phyloP scores from a whole-genome alignment of 192 early-diverging fungal genomes.

The Mortierella antarctica region DNA sequence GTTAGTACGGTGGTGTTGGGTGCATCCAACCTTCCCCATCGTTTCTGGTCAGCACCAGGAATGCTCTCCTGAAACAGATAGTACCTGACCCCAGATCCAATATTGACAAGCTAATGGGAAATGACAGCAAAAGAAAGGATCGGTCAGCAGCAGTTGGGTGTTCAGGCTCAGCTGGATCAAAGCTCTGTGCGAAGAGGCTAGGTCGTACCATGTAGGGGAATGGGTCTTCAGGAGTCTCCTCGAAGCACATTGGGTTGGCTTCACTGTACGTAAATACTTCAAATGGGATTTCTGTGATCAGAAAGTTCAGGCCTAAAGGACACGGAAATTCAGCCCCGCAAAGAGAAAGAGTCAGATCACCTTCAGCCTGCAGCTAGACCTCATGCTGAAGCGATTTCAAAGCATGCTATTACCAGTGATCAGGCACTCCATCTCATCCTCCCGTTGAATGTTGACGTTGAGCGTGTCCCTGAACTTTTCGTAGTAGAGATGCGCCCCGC shows the following conservation, averaged over 20 bases:
- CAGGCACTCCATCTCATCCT: conserved; percentile 95
- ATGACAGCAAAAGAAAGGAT: neutral
- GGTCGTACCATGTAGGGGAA: conserved; percentile 88
- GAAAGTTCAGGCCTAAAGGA: conserved; percentile 84
- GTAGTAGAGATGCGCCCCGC: conserved; percentile 86
- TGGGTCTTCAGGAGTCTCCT: conserved; percentile 65
- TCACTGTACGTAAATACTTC: conserved; percentile 94
- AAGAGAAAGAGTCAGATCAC: conserved; percentile 1
- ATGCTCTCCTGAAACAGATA: neutral
- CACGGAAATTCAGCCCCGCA: neutral
- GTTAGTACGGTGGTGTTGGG: neutral
- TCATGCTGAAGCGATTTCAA: neutral
- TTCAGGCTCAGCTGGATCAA: neutral
- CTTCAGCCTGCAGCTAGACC: neutral
- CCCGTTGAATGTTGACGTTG: conserved; percentile 80
- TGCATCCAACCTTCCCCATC: neutral
- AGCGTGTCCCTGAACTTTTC: conserved; percentile 71
- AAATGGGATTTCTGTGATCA: conserved; percentile 90
- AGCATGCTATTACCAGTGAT: conserved; percentile 62
- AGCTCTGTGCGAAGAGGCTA: neutral
- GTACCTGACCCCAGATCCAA: conserved; percentile 93
- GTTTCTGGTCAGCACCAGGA: neutral
- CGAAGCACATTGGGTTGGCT: conserved; percentile 71
- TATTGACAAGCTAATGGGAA: conserved; percentile 83
- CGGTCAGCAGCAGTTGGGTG: neutral